Evolutionary conservation across 2,329 filamentous ascomycete species (phyloP).

Genomic region (Sporothrix dimorphospora): DNA sequence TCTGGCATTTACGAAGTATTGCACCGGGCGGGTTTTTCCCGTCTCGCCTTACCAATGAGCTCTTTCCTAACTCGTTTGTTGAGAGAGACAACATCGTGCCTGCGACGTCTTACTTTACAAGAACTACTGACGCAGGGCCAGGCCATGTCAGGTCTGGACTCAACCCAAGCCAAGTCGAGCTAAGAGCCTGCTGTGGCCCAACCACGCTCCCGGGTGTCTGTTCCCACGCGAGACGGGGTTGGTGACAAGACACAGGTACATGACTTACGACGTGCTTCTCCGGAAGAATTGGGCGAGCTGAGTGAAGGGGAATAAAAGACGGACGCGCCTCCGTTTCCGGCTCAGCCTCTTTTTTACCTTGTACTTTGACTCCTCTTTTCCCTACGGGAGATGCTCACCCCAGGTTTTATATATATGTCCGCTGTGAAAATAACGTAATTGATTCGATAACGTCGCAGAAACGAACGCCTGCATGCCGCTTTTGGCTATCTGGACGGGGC

Average conservation of each 20-base stretch:
- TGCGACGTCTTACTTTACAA: background rate
- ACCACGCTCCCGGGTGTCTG: constrained; percentile 19
- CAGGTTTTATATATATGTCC: background rate
- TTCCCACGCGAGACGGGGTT: constrained; percentile 14
- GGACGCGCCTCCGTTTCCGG: background rate
- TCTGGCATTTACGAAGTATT: background rate
- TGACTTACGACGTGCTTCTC: background rate
- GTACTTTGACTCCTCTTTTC: background rate
- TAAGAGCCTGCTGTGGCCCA: constrained; percentile 3
- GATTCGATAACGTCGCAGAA: background rate
- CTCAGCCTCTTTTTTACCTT: background rate
- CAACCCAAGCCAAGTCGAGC: background rate
- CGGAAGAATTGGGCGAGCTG: background rate
- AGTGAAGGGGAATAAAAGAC: background rate
- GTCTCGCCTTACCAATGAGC: constrained; percentile 10
- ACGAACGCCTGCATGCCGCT: background rate
- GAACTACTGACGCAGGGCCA: constrained; percentile 4
- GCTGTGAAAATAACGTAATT: constrained; percentile 12
- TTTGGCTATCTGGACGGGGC: constrained; percentile 3
- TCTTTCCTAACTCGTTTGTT: constrained; percentile 2
- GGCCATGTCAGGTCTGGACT: constrained; percentile 5
- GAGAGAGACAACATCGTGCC: background rate
- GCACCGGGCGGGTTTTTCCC: background rate
- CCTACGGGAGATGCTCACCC: background rate
- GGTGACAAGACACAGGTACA: background rate